Conservation (phyloP, 2,329 filamentous ascomycete genomes). For the Xylariaceae sp. region DNA sequence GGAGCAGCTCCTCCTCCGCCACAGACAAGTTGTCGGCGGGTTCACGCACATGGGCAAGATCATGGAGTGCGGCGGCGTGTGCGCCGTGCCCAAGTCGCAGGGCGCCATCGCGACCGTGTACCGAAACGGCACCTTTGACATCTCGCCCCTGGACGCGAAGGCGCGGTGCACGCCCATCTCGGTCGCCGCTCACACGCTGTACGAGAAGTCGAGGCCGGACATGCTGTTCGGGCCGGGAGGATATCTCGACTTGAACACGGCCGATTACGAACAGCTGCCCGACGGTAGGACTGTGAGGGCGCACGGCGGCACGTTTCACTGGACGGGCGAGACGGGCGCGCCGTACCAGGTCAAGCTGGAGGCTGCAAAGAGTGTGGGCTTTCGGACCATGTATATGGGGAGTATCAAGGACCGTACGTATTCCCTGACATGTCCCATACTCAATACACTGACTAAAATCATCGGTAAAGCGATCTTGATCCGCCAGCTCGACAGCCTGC, state of each 20-base stretch:
- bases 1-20: conserved; percentile 9
- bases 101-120: conserved; percentile 39
- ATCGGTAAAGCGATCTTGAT: conserved; percentile 37
- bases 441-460: background rate
- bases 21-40: conserved; percentile 31
- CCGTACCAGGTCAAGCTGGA: conserved; percentile 46
- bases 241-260: conserved; percentile 35
- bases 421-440: background rate
- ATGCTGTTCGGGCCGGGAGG: conserved; percentile 46
- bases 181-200: conserved; percentile 49
- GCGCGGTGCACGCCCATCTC: conserved; percentile 41
- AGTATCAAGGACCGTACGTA: conserved; percentile 38
- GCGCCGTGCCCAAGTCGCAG: conserved; percentile 41
- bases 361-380: conserved; percentile 38
- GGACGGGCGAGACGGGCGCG: conserved; percentile 18
- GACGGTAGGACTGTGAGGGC: conserved; percentile 37
- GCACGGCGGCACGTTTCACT: conserved; percentile 34
- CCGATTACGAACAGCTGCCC: conserved; percentile 38
- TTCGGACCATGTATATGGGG: conserved; percentile 42
- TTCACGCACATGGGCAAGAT: conserved; percentile 52
- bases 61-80: conserved; percentile 46
- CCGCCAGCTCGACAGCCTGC: conserved; percentile 33
- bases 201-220: conserved; percentile 50
- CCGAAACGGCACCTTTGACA: conserved; percentile 40
- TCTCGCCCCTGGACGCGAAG: conserved; percentile 35